phyloP scores from a whole-genome alignment of 257 asterid species.

The Paulownia fortunei region DNA sequence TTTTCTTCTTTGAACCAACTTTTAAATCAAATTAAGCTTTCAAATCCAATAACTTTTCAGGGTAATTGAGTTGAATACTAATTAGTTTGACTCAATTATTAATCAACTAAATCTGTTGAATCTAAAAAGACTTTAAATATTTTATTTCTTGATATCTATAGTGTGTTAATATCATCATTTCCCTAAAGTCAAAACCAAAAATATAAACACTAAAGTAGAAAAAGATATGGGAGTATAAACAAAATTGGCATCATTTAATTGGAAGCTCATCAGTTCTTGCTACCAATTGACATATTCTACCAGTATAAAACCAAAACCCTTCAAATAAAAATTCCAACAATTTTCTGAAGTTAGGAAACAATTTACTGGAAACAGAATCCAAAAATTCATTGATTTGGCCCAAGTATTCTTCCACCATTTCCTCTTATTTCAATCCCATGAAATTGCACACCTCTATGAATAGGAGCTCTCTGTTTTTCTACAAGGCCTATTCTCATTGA shows the following conservation, averaged over 20 bases:
- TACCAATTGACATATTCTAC: not conserved
- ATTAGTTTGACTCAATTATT: no score
- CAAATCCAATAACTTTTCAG: no score
- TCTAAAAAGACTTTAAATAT: no score
- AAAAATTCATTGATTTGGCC: constrained; percentile 19
- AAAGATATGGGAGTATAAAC: not conserved
- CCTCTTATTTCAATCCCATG: constrained; percentile 54
- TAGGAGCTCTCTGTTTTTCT: constrained; percentile 68
- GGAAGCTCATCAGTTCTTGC: not conserved
- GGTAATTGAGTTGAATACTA: no score
- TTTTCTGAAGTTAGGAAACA: constrained; percentile 50
- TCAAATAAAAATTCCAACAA: constrained; percentile 48
- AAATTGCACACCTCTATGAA: constrained; percentile 62
- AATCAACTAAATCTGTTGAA: not conserved
- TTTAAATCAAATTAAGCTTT: no score
- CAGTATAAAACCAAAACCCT: not conserved
- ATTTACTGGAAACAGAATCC: constrained; percentile 34
- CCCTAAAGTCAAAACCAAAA: not conserved
- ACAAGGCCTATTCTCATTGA: constrained; percentile 65
- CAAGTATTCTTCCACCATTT: constrained; percentile 67
- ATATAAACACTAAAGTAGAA: not conserved
- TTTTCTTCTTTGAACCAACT: no score
- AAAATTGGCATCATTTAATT: not conserved
- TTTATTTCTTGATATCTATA: no score
- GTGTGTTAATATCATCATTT: no score